These are phyloP conservation scores for Hymenoscyphus fructigenus DNA, from an alignment of 2,329 filamentous ascomycete species.

Conservation along the genomic window DNA sequence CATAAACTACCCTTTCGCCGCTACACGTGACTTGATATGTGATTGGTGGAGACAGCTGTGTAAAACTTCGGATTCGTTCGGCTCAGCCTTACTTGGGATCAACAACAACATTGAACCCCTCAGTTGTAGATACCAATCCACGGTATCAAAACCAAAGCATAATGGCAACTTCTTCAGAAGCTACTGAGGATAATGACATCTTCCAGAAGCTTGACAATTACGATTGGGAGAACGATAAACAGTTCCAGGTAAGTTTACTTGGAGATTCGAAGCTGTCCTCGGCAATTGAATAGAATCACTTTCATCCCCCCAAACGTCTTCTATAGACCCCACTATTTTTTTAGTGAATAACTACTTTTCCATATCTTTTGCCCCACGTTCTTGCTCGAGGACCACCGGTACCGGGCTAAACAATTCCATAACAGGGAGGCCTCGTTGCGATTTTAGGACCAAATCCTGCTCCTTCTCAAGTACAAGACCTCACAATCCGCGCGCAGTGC, in stretches of 20 bases:
- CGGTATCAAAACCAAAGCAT: not conserved
- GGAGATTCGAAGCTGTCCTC: constrained; percentile 20
- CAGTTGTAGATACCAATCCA: no score
- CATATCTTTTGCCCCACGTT: not conserved
- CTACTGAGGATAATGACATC: constrained; percentile 40
- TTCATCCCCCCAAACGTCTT: not conserved
- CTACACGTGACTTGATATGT: not conserved
- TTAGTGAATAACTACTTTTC: not conserved
- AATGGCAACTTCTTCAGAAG: not conserved
- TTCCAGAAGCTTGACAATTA: constrained; percentile 65
- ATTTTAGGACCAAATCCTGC: constrained; percentile 60
- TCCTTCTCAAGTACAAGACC: constrained; percentile 52
- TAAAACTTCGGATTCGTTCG: no score
- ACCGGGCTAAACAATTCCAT: not conserved
- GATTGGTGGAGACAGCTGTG: no score
- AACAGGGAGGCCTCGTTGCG: constrained; percentile 58
- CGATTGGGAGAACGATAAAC: constrained; percentile 64
- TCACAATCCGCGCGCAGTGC: constrained; percentile 66
- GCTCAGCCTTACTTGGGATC: constrained; percentile 2
- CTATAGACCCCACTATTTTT: not conserved
- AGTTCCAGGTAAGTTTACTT: constrained; percentile 57
- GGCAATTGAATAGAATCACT: constrained; percentile 8
- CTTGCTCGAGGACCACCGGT: no score
- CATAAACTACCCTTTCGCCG: no score
- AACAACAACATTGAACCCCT: not conserved